phyloP scores from a whole-genome alignment of 2,329 filamentous ascomycete genomes.

The Cladophialophora chaetospira region DNA sequence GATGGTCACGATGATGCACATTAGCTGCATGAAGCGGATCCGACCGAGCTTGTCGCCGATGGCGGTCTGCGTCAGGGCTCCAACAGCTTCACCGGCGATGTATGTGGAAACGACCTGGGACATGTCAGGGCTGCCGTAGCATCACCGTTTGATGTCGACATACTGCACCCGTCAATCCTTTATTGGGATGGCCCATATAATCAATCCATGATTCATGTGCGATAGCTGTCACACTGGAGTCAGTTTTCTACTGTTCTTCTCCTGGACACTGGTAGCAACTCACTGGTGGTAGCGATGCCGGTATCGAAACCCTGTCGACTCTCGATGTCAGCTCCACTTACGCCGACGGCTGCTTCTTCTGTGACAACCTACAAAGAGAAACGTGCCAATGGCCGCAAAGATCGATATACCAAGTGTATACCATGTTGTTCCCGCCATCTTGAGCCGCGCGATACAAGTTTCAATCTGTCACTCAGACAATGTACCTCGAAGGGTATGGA shows the following conservation, averaged over 20 bases:
- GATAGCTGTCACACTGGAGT: constrained; percentile 47
- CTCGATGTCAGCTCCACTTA: not conserved
- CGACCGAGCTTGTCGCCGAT: constrained; percentile 57
- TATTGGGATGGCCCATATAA: constrained; percentile 59
- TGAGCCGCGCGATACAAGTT: constrained; percentile 15
- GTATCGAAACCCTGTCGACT: constrained; percentile 58
- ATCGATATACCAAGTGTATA: constrained; percentile 56
- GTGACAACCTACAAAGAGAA: constrained; percentile 55
- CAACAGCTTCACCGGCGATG: constrained; percentile 61
- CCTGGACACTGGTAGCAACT: constrained; percentile 30
- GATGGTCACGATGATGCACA: constrained; percentile 70
- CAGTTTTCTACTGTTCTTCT: constrained; percentile 1
- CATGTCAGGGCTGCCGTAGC: not conserved
- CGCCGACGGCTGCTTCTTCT: not conserved
- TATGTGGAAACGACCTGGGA: constrained; percentile 58
- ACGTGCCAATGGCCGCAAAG: constrained; percentile 62
- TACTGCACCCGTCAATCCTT: constrained; percentile 58
- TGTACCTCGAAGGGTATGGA: not conserved
- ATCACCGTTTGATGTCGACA: constrained; percentile 13
- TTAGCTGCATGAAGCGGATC: constrained; percentile 52
- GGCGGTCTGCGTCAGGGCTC: constrained; percentile 56
- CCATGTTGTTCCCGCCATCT: constrained; percentile 40
- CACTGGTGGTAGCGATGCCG: constrained; percentile 60
- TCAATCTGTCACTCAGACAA: not conserved
- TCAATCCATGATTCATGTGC: constrained; percentile 62